phyloP scores from a whole-genome alignment of 495 filamentous ascomycete genomes.

The Podospora sp. region DNA sequence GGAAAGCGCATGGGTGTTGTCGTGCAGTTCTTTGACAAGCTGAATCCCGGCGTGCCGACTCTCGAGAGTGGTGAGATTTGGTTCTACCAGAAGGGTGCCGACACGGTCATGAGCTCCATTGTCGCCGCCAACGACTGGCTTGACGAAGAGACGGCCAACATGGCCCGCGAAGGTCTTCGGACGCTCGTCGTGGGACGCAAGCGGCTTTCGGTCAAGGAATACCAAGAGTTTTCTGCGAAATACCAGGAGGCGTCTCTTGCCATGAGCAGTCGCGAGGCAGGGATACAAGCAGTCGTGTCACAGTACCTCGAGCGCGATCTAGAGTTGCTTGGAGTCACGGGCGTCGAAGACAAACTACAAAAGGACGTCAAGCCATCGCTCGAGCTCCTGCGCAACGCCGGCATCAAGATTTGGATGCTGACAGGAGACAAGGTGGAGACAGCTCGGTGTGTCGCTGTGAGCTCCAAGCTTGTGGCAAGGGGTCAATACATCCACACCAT shows the following conservation, averaged over 20 bases:
- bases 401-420: constrained; percentile 99
- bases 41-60: constrained; percentile 41
- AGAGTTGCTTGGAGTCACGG: constrained; percentile 92
- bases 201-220: constrained; percentile 71
- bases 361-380: constrained; percentile 92
- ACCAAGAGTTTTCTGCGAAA: constrained; percentile 71
- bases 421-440: constrained; percentile 99
- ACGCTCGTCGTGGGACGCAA: constrained; percentile 93
- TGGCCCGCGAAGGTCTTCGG: constrained; percentile 94
- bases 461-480: constrained; percentile 88
- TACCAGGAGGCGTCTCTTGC: constrained; percentile 81
- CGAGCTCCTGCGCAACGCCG: constrained; percentile 93
- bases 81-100: constrained; percentile 99
- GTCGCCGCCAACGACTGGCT: constrained; percentile 97
- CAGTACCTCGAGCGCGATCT: constrained; percentile 85
- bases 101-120: constrained; percentile 94
- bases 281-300: constrained; percentile 76
- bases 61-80: constrained; percentile 74
- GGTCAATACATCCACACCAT: constrained; percentile 97
- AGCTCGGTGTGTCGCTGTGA: constrained; percentile 93
- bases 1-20: constrained; percentile 99
- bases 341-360: constrained; percentile 96
- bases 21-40: constrained; percentile 71
- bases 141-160: constrained; percentile 97
- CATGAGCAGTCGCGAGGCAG: constrained; percentile 75